These are phyloP conservation scores for Phtheirospermum japonicum DNA, from an alignment of 257 asterid genomes.

Conservation along the genomic window DNA sequence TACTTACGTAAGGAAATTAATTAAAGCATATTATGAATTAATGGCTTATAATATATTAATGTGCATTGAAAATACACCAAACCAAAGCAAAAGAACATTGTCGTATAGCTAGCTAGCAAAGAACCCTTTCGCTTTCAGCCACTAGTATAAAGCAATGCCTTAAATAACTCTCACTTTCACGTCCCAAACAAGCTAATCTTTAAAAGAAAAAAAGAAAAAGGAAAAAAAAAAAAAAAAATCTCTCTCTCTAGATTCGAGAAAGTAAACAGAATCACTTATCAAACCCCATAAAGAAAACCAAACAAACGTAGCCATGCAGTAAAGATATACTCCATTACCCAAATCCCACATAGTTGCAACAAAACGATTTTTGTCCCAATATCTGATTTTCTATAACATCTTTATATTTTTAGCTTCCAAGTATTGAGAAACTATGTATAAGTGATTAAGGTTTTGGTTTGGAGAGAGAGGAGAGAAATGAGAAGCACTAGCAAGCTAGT, in stretches of 20 bases:
- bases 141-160: slow-evolving; percentile 42
- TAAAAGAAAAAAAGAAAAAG: no score
- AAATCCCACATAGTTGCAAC: no score
- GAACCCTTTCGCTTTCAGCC: background rate
- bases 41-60: background rate
- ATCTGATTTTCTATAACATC: no score
- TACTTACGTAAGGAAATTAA: slow-evolving; percentile 41
- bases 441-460: background rate
- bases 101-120: background rate
- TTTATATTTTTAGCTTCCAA: background rate
- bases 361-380: no score
- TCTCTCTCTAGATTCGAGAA: slow-evolving; percentile 36
- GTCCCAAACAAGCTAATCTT: background rate
- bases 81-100: slow-evolving; percentile 30
- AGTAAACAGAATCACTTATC: slow-evolving; percentile 35
- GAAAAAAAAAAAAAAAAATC: no score
- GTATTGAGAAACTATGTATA: no score
- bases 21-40: background rate
- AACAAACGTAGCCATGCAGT: slow-evolving; percentile 39
- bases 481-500: slow-evolving; percentile 29
- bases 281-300: slow-evolving; percentile 49
- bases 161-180: slow-evolving; percentile 41
- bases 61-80: slow-evolving; percentile 54
- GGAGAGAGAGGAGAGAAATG: background rate
- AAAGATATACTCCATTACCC: slow-evolving; percentile 6